Conservation (phyloP, 495 filamentous ascomycete species). For the Aspergillus cristatus region DNA sequence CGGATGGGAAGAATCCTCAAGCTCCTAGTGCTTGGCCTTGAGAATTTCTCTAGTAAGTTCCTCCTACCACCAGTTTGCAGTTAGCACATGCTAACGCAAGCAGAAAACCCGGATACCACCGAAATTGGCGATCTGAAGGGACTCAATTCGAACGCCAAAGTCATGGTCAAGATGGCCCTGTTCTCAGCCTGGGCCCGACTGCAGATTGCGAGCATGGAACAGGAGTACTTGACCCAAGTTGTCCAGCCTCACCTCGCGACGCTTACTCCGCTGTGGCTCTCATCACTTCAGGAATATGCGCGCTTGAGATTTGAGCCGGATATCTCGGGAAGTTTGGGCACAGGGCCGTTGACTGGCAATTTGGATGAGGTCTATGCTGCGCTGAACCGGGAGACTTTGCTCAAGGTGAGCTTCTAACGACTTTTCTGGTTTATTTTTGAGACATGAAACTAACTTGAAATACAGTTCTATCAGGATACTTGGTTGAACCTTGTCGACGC, state of each 20-base stretch:
- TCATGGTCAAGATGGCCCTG: conserved; percentile 96
- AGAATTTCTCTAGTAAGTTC: conserved; percentile 69
- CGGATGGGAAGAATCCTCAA: conserved; percentile 96
- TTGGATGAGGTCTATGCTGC: conserved; percentile 89
- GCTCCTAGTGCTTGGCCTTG: conserved; percentile 80
- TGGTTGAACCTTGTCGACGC: conserved; percentile 97
- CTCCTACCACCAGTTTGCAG: too few relatives aligned
- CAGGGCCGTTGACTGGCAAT: conserved; percentile 58
- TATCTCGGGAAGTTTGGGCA: conserved; percentile 77
- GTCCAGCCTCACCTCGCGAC: conserved; percentile 83
- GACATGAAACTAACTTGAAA: conserved; percentile 14
- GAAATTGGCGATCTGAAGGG: conserved; percentile 89
- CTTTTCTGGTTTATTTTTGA: neutral
- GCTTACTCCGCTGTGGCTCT: conserved; percentile 86
- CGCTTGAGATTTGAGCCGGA: conserved; percentile 92
- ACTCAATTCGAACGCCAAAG: conserved; percentile 89
- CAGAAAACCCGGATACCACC: conserved; percentile 62
- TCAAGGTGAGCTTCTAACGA: conserved; percentile 44
- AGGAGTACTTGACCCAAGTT: conserved; percentile 80
- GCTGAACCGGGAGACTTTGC: conserved; percentile 83
- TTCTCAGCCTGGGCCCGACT: conserved; percentile 99
- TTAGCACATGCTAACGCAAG: conserved; percentile 9
- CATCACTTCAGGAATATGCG: conserved; percentile 88
- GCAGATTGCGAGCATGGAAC: conserved; percentile 90
- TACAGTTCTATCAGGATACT: conserved; percentile 87